Conservation (phyloP, 495 filamentous ascomycete species). For the Aspergillus mulundensis region DNA sequence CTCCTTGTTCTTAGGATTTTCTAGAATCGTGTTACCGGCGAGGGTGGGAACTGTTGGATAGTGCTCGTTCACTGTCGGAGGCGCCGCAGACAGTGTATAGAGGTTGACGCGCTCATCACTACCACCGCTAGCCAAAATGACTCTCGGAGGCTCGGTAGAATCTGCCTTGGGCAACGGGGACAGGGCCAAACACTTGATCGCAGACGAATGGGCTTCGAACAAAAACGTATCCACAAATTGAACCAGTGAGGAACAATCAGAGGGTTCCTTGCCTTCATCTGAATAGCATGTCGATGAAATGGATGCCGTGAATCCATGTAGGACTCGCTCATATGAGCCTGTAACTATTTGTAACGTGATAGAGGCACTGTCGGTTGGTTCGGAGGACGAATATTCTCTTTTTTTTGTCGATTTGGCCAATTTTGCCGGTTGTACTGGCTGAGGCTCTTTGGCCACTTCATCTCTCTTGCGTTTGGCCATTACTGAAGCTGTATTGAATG, state of each 20-base stretch:
- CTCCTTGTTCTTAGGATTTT: slow-evolving; percentile 83
- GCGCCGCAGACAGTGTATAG: slow-evolving; percentile 78
- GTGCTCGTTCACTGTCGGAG: slow-evolving; percentile 43
- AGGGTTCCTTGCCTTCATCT: slow-evolving; percentile 15
- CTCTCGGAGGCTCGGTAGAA: slow-evolving; percentile 56
- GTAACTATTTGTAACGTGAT: slow-evolving; percentile 80
- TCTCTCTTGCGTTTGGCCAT: slow-evolving; percentile 81
- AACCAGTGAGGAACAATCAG: slow-evolving; percentile 35
- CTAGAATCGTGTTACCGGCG: slow-evolving; percentile 62
- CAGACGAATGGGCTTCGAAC: slow-evolving; percentile 86
- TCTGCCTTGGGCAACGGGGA: slow-evolving; percentile 65
- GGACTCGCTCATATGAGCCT: slow-evolving; percentile 89
- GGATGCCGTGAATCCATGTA: slow-evolving; percentile 84
- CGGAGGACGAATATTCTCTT: slow-evolving; percentile 18
- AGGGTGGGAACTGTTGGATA: slow-evolving; percentile 55
- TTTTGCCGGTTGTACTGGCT: slow-evolving; percentile 30
- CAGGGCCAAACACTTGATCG: slow-evolving; percentile 85
- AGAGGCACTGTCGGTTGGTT: slow-evolving; percentile 25
- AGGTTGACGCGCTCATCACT: slow-evolving; percentile 94
- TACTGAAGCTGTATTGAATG: slow-evolving; percentile 15
- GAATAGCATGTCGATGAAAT: slow-evolving; percentile 43
- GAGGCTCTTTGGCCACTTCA: slow-evolving; percentile 31
- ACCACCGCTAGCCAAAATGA: slow-evolving; percentile 82
- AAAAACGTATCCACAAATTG: slow-evolving; percentile 91
- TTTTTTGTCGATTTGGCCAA: slow-evolving; percentile 29